phyloP scores from a whole-genome alignment of 495 filamentous ascomycete genomes.

The Wilcoxina mikolae region DNA sequence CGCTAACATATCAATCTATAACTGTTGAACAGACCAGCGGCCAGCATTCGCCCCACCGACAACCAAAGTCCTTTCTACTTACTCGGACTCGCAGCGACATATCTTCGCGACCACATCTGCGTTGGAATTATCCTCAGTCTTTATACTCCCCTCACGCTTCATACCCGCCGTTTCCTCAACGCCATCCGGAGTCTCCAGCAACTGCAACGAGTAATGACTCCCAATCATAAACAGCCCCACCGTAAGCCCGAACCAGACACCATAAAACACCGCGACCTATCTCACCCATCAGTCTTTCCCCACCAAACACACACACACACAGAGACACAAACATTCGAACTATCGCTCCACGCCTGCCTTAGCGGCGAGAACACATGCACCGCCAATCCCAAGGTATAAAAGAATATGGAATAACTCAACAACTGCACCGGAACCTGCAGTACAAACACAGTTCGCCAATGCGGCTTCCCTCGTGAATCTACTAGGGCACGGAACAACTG shows the following conservation, averaged over 20 bases:
- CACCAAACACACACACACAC: neutral
- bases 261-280: neutral
- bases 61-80: too few species aligned
- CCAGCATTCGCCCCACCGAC: too few species aligned
- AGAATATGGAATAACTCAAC: neutral
- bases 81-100: too few species aligned
- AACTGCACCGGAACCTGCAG: conserved; percentile 3
- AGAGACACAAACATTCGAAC: neutral
- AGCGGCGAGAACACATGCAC: neutral
- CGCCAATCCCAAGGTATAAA: neutral
- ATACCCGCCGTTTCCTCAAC: too few species aligned
- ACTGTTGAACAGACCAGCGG: too few species aligned
- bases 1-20: too few species aligned
- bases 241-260: neutral
- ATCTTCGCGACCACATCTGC: too few species aligned
- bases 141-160: too few species aligned
- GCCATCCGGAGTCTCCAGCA: neutral
- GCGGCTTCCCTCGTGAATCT: neutral
- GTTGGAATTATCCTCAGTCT: too few species aligned
- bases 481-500: neutral
- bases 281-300: too few species aligned
- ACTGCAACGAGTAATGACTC: neutral
- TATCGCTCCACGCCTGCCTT: neutral
- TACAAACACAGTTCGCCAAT: neutral
- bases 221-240: neutral